phyloP scores from a whole-genome alignment of 345 rosid species.

The Physaria fendleri region DNA sequence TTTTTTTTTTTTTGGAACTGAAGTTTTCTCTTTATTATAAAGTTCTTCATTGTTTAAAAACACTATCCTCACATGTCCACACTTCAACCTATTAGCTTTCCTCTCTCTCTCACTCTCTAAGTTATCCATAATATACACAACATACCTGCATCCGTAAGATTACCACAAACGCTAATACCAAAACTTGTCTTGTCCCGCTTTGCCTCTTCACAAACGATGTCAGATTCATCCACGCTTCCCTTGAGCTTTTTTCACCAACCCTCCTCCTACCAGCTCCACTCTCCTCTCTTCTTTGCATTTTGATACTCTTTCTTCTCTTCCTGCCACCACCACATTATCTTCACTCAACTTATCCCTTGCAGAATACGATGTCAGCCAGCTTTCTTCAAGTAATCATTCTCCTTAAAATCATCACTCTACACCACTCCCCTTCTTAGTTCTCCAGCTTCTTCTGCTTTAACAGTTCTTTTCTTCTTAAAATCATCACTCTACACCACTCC shows the following conservation, averaged over 20 bases:
- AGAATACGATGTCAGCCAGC: slow-evolving; percentile 25
- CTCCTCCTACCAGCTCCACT: slow-evolving; percentile 26
- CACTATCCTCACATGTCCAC: no score
- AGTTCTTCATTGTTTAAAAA: no score
- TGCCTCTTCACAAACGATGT: slow-evolving; percentile 43
- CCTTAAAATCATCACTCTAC: no score
- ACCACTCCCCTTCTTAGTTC: no score
- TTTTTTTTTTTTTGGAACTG: no score
- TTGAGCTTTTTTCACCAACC: slow-evolving; percentile 19
- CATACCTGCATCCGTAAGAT: slow-evolving; percentile 86
- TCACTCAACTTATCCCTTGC: slow-evolving; percentile 26
- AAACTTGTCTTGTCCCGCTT: slow-evolving; percentile 47
- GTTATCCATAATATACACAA: neutral
- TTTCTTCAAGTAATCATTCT: neutral
- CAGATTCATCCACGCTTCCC: slow-evolving; percentile 35
- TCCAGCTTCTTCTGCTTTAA: no score
- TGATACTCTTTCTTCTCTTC: slow-evolving; percentile 32
- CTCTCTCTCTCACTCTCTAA: neutral
- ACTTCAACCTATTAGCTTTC: no score
- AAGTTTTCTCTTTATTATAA: no score
- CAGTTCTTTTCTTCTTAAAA: no score
- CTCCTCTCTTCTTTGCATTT: slow-evolving; percentile 22
- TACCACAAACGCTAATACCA: slow-evolving; percentile 56
- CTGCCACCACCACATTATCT: slow-evolving; percentile 25
- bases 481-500: no score